phyloP scores from a whole-genome alignment of 2,329 filamentous ascomycete species.

The Onygenales sp. region DNA sequence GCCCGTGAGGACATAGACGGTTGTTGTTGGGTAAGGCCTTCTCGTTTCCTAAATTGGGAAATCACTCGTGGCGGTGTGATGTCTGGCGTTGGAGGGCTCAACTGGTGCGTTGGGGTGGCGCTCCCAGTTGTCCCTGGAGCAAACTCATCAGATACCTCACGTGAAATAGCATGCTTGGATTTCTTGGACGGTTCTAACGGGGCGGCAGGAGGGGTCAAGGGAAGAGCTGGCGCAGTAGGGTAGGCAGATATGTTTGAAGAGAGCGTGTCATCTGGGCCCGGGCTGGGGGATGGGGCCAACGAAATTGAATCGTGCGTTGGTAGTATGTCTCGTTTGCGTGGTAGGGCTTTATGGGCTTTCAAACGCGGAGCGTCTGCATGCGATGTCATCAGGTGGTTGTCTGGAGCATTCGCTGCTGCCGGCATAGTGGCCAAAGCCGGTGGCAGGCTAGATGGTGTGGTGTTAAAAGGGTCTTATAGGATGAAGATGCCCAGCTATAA shows the following conservation, averaged over 20 bases:
- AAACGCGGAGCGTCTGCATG: constrained; percentile 21
- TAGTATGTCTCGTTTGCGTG: constrained; percentile 23
- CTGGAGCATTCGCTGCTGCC: background rate
- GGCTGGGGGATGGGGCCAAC: constrained; percentile 16
- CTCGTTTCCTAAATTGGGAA: constrained; percentile 20
- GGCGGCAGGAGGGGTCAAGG: constrained; percentile 29
- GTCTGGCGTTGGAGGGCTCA: constrained; percentile 65
- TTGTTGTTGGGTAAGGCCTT: constrained; percentile 40
- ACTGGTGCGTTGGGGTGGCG: constrained; percentile 54
- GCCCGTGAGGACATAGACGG: constrained; percentile 49
- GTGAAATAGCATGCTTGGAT: constrained; percentile 10
- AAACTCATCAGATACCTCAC: constrained; percentile 11
- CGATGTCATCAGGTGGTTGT: background rate
- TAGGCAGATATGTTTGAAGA: constrained; percentile 14
- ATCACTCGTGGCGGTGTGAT: constrained; percentile 55
- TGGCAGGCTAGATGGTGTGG: background rate
- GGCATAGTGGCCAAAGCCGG: background rate
- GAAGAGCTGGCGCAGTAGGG: constrained; percentile 22
- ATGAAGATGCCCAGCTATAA: background rate
- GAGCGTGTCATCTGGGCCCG: constrained; percentile 14
- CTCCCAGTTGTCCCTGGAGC: constrained; percentile 10
- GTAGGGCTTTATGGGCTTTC: constrained; percentile 33
- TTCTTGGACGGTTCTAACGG: constrained; percentile 13
- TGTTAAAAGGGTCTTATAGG: background rate
- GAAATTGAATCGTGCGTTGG: constrained; percentile 13